Percentiles rank a stretch among this genome's conserved stretches.
Evolutionary conservation across 257 asterid genomes (phyloP).

Genomic region (Solanum piurae): DNA sequence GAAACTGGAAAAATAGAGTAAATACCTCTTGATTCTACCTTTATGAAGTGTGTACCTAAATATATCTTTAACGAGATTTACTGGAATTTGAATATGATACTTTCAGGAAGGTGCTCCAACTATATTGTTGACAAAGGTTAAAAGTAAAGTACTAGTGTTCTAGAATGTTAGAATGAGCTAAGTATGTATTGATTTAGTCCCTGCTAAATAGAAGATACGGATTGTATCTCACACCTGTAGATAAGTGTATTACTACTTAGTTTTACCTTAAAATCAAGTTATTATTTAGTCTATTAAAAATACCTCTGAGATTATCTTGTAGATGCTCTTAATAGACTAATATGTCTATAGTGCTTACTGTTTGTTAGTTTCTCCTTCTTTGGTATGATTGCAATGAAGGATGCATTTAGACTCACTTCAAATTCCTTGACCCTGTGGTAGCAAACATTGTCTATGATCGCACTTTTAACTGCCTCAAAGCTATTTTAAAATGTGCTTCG

Average conservation of each 20-base stretch:
- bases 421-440: background rate
- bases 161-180: background rate
- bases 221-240: background rate
- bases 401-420: background rate
- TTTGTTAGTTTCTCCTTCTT: background rate
- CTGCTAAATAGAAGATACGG: background rate
- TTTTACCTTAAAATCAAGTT: background rate
- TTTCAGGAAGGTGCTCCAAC: background rate
- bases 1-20: background rate
- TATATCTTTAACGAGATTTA: background rate
- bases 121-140: background rate
- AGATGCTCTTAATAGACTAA: background rate
- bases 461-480: background rate
- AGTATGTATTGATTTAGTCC: background rate
- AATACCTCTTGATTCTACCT: background rate
- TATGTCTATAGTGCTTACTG: background rate
- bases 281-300: background rate
- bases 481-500: background rate
- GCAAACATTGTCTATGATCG: background rate
- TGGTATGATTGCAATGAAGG: background rate
- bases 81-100: background rate
- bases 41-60: background rate
- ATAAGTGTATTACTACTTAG: background rate
- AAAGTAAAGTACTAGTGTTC: background rate
- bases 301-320: background rate